phyloP scores from a whole-genome alignment of 148 eudicot species.

The Rhododendron ferrugineum region DNA sequence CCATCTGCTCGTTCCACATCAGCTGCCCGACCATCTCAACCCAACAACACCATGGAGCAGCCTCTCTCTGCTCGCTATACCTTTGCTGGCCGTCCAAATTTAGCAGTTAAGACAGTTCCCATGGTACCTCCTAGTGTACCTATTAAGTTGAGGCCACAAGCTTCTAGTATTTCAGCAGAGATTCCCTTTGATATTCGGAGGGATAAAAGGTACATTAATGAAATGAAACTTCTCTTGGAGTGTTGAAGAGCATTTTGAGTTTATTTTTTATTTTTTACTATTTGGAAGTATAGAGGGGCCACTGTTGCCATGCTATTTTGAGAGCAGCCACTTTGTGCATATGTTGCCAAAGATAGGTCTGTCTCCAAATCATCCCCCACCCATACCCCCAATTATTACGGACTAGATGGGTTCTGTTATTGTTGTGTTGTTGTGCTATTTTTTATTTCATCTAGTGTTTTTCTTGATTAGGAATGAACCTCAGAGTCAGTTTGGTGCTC shows the following conservation, averaged over 20 bases:
- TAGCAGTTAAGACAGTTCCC: slow-evolving; percentile 47
- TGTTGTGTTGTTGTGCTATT: not conserved
- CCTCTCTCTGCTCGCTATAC: slow-evolving; percentile 54
- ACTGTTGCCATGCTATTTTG: not conserved
- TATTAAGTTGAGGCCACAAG: slow-evolving; percentile 45
- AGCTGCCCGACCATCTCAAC: slow-evolving; percentile 31
- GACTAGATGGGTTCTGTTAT: not conserved
- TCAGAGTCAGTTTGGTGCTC: not conserved
- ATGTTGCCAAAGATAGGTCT: not conserved
- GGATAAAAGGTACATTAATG: slow-evolving; percentile 54
- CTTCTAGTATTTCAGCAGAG: slow-evolving; percentile 37
- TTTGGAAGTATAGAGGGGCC: not conserved
- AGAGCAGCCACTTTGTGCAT: too few relatives aligned
- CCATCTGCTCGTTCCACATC: slow-evolving; percentile 32
- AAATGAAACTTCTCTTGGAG: not conserved
- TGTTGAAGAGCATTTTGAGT: not conserved
- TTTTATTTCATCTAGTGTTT: not conserved
- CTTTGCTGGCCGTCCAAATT: slow-evolving; percentile 31
- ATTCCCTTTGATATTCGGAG: slow-evolving; percentile 20
- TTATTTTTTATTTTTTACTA: not conserved
- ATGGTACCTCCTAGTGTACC: slow-evolving; percentile 61
- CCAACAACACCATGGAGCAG: slow-evolving; percentile 38
- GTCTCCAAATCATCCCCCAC: not conserved
- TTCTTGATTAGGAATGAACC: not conserved
- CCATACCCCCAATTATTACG: not conserved